Base-by-base conservation (phyloP, 2,329 filamentous ascomycete genomes). In the Botrytis sinoallii region DNA sequence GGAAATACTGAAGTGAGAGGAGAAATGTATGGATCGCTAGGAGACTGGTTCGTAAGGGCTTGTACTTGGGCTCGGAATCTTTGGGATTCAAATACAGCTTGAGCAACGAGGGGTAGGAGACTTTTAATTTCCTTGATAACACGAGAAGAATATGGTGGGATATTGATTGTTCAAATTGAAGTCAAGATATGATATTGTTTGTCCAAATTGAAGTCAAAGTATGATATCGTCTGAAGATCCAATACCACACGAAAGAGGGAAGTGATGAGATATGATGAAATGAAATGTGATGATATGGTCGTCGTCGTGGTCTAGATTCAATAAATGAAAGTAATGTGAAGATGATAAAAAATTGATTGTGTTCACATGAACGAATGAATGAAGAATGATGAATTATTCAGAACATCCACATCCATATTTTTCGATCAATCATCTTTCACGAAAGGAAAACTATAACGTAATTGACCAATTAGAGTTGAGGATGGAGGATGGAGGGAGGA, bases 21-120 rank as follows among this genome's bases (percentile, higher is more conserved):
- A 64, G 69, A 64, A 60, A 71, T 29, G 69, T 12, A 65, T 55
- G 69, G 20, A 64, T 68, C 32, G 65, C 46, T 42, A 55, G 65
- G 65, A 68, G 65, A 38, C 10, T 60, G n/a, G 40, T 52, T 48
- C 48, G 12, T n/a, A 63, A 60, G 32, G 32, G 32, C 35, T 38
- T 61, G 59, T 61, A 38, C 32, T 35, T 38, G 35, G 9, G 14
- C 18, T 20, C 57, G 29, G 32, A 38, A 38, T 25, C 20, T 25
- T 25, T 9, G 4, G 12, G 9, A 6, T 35, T 38, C 18, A 60
- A 60, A 38, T 18, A 38, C 57, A 60, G 18, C 59, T 38, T 61
- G 59, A 52, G 20, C 32, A 38, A 61, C 59, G 59, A 25, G 6
- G 32, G 32, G 18, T 25, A 61, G 10, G 20, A 61, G 32, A 25